phyloP scores from a whole-genome alignment of 2,329 filamentous ascomycete species.

The Venturia asperata region DNA sequence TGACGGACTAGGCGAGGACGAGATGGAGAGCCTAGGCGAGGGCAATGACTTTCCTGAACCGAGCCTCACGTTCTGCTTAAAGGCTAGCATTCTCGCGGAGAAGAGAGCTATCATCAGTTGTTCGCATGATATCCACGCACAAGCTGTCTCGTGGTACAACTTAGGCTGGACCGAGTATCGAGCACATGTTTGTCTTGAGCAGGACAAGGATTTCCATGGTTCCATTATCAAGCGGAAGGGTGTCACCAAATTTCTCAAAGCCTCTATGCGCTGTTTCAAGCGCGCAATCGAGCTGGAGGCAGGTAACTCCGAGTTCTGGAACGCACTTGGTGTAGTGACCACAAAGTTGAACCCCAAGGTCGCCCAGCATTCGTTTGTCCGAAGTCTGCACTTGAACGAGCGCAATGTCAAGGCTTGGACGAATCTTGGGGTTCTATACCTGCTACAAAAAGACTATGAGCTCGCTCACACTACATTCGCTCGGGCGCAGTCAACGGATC shows the following conservation, averaged over 20 bases:
- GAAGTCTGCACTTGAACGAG: constrained; percentile 90
- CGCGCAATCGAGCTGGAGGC: constrained; percentile 91
- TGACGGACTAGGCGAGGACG: constrained; percentile 53
- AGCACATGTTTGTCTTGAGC: constrained; percentile 61
- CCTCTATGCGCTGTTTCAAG: constrained; percentile 87
- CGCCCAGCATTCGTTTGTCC: constrained; percentile 85
- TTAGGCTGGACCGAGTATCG: constrained; percentile 88
- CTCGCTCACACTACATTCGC: constrained; percentile 89
- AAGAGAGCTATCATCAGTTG: constrained; percentile 76
- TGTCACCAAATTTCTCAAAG: constrained; percentile 58
- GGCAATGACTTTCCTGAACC: background rate
- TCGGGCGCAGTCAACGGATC: constrained; percentile 85
- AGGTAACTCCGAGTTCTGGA: constrained; percentile 95
- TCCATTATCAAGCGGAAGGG: constrained; percentile 25
- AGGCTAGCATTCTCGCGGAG: constrained; percentile 72
- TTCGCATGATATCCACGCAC: constrained; percentile 70
- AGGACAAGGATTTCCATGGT: constrained; percentile 21
- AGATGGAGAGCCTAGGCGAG: constrained; percentile 24
- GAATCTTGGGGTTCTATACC: constrained; percentile 79
- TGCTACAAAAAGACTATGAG: constrained; percentile 74
- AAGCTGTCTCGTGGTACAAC: constrained; percentile 96
- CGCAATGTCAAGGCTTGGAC: constrained; percentile 78
- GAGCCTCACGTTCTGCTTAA: constrained; percentile 46
- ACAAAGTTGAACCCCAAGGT: constrained; percentile 79
- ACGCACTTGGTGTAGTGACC: constrained; percentile 85